phyloP scores from a whole-genome alignment of 139 green algal genomes.

The Chlamydomonas eustigma region DNA sequence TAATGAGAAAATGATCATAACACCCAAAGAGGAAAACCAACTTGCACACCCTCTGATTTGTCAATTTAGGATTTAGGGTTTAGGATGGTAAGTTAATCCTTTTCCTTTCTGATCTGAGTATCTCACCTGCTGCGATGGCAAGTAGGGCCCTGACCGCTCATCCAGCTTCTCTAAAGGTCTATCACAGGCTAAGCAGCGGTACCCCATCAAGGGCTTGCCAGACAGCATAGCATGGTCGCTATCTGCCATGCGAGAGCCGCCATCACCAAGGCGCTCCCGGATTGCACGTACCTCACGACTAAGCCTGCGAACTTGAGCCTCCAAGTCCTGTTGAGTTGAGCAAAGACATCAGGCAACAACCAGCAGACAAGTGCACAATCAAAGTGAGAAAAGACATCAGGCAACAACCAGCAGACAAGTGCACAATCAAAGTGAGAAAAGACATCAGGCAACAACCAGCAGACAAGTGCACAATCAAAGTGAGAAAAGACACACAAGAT shows the following conservation, averaged over 20 bases:
- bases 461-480: neutral
- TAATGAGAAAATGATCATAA: too few species aligned
- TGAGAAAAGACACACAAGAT: neutral
- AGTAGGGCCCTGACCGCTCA: slow-evolving; percentile 32
- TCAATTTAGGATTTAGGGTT: too few species aligned
- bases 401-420: neutral
- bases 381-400: neutral
- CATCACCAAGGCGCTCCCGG: neutral
- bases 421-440: neutral
- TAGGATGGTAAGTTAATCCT: too few species aligned
- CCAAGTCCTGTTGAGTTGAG: slow-evolving; percentile 10
- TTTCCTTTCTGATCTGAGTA: neutral
- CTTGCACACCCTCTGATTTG: too few species aligned
- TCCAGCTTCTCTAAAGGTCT: slow-evolving; percentile 53
- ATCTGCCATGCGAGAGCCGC: slow-evolving; percentile 10
- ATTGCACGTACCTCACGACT: slow-evolving; percentile 21
- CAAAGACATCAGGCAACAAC: neutral
- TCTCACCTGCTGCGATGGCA: slow-evolving; percentile 38
- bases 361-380: neutral
- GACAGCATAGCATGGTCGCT: slow-evolving; percentile 59
- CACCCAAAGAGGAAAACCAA: too few species aligned
- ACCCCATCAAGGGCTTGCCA: slow-evolving; percentile 38
- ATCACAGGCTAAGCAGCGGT: slow-evolving; percentile 58
- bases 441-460: neutral
- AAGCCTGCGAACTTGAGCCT: slow-evolving; percentile 28